Conservation (phyloP, 345 rosid genomes). For the Eucalyptus erythrocorys region DNA sequence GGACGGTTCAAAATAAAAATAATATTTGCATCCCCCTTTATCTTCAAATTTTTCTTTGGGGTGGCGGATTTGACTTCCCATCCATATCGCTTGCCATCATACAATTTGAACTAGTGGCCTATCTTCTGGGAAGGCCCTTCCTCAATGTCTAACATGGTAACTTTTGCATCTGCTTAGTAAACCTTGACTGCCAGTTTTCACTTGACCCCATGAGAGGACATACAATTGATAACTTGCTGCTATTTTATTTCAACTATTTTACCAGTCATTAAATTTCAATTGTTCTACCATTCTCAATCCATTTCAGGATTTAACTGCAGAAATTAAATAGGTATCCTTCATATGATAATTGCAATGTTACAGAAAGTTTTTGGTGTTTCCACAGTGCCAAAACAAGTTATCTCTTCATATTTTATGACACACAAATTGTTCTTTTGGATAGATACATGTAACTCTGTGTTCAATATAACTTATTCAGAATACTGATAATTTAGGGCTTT, state of each 20-base stretch:
- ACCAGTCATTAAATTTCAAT: not conserved
- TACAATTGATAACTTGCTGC: not conserved
- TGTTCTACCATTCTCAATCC: not conserved
- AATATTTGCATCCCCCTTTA: not conserved
- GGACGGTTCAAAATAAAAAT: not conserved
- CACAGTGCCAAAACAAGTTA: not conserved
- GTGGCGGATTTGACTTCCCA: not conserved
- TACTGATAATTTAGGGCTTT: not conserved
- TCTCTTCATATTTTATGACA: not conserved
- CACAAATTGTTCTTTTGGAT: not conserved
- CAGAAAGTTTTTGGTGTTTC: not conserved
- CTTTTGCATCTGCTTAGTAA: not conserved
- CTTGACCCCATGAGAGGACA: not conserved
- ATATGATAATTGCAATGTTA: not conserved
- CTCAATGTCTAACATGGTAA: not conserved
- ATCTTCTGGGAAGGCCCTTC: not conserved
- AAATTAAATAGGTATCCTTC: not conserved
- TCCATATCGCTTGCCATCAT: not conserved
- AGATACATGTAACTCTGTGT: not conserved
- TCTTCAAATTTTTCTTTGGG: not conserved
- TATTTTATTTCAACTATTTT: not conserved
- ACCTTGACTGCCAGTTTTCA: not conserved
- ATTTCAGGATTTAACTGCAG: not conserved
- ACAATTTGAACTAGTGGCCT: not conserved
- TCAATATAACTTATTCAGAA: not conserved